Evolutionary conservation across 2,329 filamentous ascomycete genomes (phyloP).

Genomic region (Aspergillus sp.): DNA sequence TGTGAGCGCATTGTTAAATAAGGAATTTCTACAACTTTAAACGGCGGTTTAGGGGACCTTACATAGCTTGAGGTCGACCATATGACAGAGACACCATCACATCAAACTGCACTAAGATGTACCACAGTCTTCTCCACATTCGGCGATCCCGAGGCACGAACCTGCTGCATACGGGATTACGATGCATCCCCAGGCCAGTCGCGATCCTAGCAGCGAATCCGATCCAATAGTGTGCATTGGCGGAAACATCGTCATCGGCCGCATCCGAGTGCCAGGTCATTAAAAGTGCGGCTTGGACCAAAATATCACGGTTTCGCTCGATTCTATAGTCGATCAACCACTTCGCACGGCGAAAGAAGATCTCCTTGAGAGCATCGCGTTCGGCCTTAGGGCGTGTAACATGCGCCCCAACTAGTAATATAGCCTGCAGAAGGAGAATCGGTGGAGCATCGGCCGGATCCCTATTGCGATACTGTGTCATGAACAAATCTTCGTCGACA

Average conservation of each 20-base stretch:
- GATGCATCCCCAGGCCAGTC: conserved; percentile 56
- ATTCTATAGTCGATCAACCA: conserved; percentile 54
- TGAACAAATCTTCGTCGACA: conserved; percentile 53
- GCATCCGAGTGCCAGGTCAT: conserved; percentile 57
- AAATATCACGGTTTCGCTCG: conserved; percentile 53
- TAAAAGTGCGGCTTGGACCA: conserved; percentile 56
- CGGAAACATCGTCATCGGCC: conserved; percentile 54
- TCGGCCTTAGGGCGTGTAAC: conserved; percentile 43
- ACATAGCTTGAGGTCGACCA: conserved; percentile 54
- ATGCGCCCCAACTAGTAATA: conserved; percentile 54
- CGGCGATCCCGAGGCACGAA: conserved; percentile 43
- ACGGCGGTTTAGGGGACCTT: conserved; percentile 17
- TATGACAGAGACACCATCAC: conserved; percentile 47
- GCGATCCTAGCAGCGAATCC: conserved; percentile 54
- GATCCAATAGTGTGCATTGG: conserved; percentile 56
- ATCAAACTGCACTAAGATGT: conserved; percentile 46
- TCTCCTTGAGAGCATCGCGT: conserved; percentile 47
- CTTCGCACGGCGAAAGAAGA: conserved; percentile 55
- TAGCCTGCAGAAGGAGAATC: conserved; percentile 51
- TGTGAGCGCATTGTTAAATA: not conserved
- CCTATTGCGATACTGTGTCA: conserved; percentile 50
- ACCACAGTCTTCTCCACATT: conserved; percentile 47
- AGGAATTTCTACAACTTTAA: not conserved
- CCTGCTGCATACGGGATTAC: conserved; percentile 41
- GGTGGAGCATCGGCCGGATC: conserved; percentile 48